Evolutionary conservation across 2,329 filamentous ascomycete genomes (phyloP).

Genomic region (Ceratocystis papillata): DNA sequence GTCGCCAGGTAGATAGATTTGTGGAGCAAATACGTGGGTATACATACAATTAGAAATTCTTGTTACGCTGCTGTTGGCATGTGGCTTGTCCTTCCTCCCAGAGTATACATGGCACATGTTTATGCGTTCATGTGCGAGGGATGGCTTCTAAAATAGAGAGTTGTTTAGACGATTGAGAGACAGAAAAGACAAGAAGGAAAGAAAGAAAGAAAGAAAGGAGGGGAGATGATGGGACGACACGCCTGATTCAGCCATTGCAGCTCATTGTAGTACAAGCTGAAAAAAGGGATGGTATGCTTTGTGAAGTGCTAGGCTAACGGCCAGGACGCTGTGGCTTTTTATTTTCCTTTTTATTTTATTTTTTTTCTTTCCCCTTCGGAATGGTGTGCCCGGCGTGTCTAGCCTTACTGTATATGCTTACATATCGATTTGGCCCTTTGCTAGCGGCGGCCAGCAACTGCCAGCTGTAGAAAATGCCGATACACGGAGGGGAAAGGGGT

Average conservation of each 20-base stretch:
- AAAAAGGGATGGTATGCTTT: not conserved
- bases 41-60: not conserved
- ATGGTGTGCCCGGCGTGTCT: too few relatives aligned
- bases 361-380: not conserved
- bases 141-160: not conserved
- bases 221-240: constrained; percentile 5
- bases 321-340: not conserved
- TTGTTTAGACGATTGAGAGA: not conserved
- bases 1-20: not conserved
- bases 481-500: not conserved
- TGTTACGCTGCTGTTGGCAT: not conserved
- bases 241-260: not conserved
- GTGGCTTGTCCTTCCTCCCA: not conserved
- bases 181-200: not conserved
- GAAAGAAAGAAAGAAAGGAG: not conserved
- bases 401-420: not conserved
- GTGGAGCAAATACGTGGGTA: not conserved
- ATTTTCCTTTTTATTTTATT: not conserved
- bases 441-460: not conserved
- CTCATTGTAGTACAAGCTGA: constrained; percentile 13
- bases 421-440: not conserved
- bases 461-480: not conserved
- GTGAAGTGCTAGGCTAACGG: not conserved
- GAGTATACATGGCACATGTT: not conserved
- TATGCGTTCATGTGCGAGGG: too few relatives aligned